These are phyloP conservation scores for Nothophaeocryptopus gaeumannii DNA, from an alignment of 2,329 filamentous ascomycete species.

Conservation along the genomic window DNA sequence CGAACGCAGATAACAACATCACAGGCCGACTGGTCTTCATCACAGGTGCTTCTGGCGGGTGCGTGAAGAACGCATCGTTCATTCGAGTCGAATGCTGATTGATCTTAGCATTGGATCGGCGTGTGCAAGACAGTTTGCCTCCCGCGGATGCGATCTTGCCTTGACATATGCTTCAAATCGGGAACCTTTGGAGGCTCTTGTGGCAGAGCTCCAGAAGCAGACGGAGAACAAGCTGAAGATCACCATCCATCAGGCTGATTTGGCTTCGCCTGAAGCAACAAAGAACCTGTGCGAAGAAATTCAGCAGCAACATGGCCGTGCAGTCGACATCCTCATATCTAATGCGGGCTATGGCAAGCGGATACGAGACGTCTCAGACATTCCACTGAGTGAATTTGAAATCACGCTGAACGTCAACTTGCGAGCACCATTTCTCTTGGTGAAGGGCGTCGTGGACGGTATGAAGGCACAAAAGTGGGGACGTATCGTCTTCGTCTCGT, in stretches of 20 bases:
- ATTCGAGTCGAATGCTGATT: background rate
- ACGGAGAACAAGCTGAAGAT: constrained; percentile 40
- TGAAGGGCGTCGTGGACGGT: constrained; percentile 58
- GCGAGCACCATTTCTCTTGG: constrained; percentile 60
- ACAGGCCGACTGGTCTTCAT: constrained; percentile 56
- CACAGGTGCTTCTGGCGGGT: constrained; percentile 57
- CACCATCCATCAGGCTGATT: constrained; percentile 58
- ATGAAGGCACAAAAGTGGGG: constrained; percentile 63
- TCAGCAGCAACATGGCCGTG: constrained; percentile 50
- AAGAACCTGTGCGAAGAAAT: constrained; percentile 55
- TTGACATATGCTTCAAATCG: constrained; percentile 57
- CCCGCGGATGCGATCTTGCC: constrained; percentile 53
- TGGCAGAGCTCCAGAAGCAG: constrained; percentile 22
- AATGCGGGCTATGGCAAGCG: constrained; percentile 66
- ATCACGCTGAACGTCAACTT: constrained; percentile 62
- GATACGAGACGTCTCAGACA: constrained; percentile 53
- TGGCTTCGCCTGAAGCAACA: constrained; percentile 54
- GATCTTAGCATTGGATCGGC: constrained; percentile 54
- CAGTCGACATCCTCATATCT: constrained; percentile 62
- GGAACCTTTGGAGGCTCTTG: constrained; percentile 46
- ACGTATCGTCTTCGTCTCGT: constrained; percentile 62
- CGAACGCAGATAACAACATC: constrained; percentile 37
- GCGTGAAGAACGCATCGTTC: background rate
- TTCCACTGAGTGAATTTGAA: constrained; percentile 63
- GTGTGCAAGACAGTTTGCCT: constrained; percentile 54